Conservation (phyloP, 139 green algal species). For the Haematococcus lacustris region DNA sequence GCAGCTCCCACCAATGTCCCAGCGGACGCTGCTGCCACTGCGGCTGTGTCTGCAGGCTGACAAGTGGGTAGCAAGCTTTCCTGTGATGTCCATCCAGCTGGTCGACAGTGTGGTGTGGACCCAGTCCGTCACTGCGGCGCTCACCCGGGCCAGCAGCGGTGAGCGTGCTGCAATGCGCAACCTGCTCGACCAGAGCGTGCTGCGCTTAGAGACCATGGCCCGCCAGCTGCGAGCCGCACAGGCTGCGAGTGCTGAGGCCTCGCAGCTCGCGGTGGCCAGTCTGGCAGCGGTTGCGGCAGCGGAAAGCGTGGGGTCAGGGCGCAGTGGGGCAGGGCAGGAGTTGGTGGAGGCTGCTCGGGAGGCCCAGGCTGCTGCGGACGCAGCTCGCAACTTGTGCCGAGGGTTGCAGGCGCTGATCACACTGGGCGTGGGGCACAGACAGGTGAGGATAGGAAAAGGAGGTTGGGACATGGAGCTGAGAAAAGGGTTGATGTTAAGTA, state of each 20-base stretch:
- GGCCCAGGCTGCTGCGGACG: too few relatives aligned
- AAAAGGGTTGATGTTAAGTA: too few relatives aligned
- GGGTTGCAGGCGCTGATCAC: too few relatives aligned
- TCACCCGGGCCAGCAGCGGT: slow-evolving; percentile 8
- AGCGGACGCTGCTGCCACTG: too few relatives aligned
- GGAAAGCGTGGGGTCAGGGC: background rate
- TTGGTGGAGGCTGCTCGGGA: background rate
- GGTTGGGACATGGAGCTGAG: too few relatives aligned
- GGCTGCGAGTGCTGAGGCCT: background rate
- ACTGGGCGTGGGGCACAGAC: too few relatives aligned
- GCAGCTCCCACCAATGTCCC: too few relatives aligned
- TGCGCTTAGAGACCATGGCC: slow-evolving; percentile 31
- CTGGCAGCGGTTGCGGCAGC: too few relatives aligned
- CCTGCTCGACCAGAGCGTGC: slow-evolving; percentile 26
- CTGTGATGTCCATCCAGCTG: slow-evolving; percentile 17
- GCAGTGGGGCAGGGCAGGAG: background rate
- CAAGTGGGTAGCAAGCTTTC: slow-evolving; percentile 30
- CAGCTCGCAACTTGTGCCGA: too few relatives aligned
- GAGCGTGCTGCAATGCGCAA: slow-evolving; percentile 22
- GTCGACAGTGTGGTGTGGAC: slow-evolving; percentile 40
- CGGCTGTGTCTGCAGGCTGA: slow-evolving; percentile 17
- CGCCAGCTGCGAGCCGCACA: slow-evolving; percentile 20
- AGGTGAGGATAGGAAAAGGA: too few relatives aligned
- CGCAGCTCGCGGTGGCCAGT: too few relatives aligned
- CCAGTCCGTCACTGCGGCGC: slow-evolving; percentile 13